Evolutionary conservation across 495 filamentous ascomycete species (phyloP).

Genomic region (Aspergillus bertholletiae): DNA sequence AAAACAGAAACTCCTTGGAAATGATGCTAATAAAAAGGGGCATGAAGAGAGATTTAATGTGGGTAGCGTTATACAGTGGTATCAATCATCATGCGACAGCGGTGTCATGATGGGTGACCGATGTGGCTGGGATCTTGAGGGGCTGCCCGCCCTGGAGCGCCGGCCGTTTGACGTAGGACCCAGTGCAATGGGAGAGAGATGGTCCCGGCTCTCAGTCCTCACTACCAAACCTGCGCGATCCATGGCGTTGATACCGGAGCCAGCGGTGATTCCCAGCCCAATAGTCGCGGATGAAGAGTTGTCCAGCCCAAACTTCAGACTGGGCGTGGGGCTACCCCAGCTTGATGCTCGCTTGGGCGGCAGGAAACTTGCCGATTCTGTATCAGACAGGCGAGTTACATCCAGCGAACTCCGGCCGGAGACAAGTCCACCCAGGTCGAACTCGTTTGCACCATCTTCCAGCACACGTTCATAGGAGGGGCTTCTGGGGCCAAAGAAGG

Average conservation of each 20-base stretch:
- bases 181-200: conserved; percentile 46
- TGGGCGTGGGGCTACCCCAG: conserved; percentile 36
- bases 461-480: conserved; percentile 83
- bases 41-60: conserved; percentile 2
- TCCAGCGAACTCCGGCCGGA: conserved; percentile 54
- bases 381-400: conserved; percentile 31
- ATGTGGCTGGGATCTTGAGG: conserved; percentile 37
- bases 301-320: conserved; percentile 57
- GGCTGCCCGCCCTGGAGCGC: conserved; percentile 43
- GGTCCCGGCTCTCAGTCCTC: conserved; percentile 78
- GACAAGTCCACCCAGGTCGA: conserved; percentile 67
- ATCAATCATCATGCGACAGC: conserved; percentile 40
- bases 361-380: conserved; percentile 23
- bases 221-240: conserved; percentile 72
- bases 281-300: conserved; percentile 49
- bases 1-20: conserved; percentile 3
- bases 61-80: conserved; percentile 15
- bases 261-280: conserved; percentile 46
- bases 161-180: conserved; percentile 44
- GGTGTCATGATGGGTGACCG: conserved; percentile 42
- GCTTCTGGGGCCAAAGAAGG: conserved; percentile 50
- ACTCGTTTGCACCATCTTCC: conserved; percentile 68
- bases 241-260: conserved; percentile 49
- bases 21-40: not conserved
- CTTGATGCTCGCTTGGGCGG: conserved; percentile 37